Percentiles rank a stretch among this genome's conserved stretches.
Evolutionary conservation across 2,329 filamentous ascomycete genomes (phyloP).

Genomic region (Eutypella sp.): DNA sequence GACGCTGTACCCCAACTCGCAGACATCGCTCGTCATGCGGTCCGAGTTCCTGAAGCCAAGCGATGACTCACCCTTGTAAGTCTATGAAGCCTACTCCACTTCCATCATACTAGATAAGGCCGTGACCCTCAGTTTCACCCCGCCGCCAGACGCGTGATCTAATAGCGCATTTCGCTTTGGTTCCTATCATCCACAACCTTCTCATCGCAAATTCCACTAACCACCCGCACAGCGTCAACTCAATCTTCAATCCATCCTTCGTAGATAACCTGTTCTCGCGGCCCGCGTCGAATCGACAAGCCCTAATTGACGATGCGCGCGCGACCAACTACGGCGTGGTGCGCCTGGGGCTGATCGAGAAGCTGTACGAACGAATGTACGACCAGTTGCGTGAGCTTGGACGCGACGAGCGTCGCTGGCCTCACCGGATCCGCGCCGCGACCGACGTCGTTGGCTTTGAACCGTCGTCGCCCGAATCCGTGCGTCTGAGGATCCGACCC

Average conservation of each 20-base stretch:
- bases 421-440: slow-evolving; percentile 71
- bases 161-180: not conserved
- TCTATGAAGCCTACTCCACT: slow-evolving; percentile 14
- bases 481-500: slow-evolving; percentile 58
- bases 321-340: slow-evolving; percentile 95
- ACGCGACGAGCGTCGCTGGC: slow-evolving; percentile 68
- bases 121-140: not conserved
- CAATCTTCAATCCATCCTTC: slow-evolving; percentile 87
- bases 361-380: slow-evolving; percentile 83
- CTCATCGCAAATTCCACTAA: slow-evolving; percentile 17
- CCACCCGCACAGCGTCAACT: slow-evolving; percentile 66
- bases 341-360: slow-evolving; percentile 81
- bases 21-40: slow-evolving; percentile 74
- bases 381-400: slow-evolving; percentile 70
- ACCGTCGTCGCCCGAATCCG: slow-evolving; percentile 35
- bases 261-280: slow-evolving; percentile 73
- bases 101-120: slow-evolving; percentile 2
- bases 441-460: slow-evolving; percentile 63
- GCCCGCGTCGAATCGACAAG: slow-evolving; percentile 55
- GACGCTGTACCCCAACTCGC: slow-evolving; percentile 72
- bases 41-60: slow-evolving; percentile 80
- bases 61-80: slow-evolving; percentile 93
- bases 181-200: not conserved
- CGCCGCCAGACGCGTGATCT: too few species aligned
- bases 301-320: slow-evolving; percentile 62